Base-by-base conservation (phyloP, 495 filamentous ascomycete genomes). In the Oidiodendron maius region DNA sequence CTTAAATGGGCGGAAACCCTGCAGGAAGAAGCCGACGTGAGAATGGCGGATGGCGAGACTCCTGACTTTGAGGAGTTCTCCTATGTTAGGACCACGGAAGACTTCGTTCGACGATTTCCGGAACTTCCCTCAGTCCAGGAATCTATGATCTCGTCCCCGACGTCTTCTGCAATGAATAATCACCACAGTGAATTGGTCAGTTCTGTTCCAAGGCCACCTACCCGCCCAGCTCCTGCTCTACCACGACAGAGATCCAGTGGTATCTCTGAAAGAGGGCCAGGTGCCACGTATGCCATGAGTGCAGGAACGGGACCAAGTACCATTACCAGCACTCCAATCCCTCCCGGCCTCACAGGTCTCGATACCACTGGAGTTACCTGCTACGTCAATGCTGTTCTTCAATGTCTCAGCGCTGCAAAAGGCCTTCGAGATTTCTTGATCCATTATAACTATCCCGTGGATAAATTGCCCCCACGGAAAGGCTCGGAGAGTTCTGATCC, bases 371-470 rank as follows among this genome's bases (percentile, higher is more conserved):
- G 84, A 9, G 82, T 84, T 10, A 87, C 81, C 5, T 99, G 93
- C 64, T 99, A 93, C 61, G 89, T 91, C 77, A 96, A 96, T 68
- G 79, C 86, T 12, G 83, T 82, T 3, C 65, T 99, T 12, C 93
- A 99, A 62, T 85, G 82, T 50, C 66, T 97, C 46, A 83, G 85
- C 50, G 84, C 83, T 3, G 93, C 88, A 1, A 69, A 79, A 17
- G 78, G 80, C 17, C 72, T 99, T 48, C 75, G 80, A 23, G 69
- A 78, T 23, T 84, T 88, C 46, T 82, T 96, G 54, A 56, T 42
- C 26, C 68, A 70, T 18, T 75, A 73, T 35, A 60, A 74, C 25
- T 89, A 52, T 46, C 28, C 65, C 74, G 54, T 58, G 60, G 22
- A 48, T 61, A 49, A 51, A 68, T 55, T 28, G 71, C 8, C 53